Percentiles rank a stretch among this genome's conserved stretches.
These are phyloP conservation scores for Bromus sterilis DNA, from an alignment of 176 grass and related monocot genomes.

Conservation along the genomic window DNA sequence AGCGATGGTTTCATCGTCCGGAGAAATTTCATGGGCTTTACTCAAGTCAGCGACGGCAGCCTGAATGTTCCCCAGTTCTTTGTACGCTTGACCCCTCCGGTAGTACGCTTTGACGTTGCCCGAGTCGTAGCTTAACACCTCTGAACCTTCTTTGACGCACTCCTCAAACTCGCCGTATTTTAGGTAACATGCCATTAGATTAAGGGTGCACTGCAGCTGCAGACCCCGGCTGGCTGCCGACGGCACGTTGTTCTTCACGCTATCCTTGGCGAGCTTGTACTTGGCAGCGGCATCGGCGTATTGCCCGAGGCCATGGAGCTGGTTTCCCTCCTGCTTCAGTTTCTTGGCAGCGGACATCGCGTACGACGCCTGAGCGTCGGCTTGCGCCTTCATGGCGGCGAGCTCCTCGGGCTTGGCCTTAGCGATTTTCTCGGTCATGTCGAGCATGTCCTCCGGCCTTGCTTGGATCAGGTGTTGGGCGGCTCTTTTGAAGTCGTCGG, in stretches of 20 bases:
- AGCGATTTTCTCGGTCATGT: conserved; percentile 63
- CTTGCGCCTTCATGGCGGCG: conserved; percentile 73
- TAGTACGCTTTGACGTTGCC: too few species aligned
- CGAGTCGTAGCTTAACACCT: conserved; percentile 61
- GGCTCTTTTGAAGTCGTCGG: too few species aligned
- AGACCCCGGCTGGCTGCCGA: conserved; percentile 25
- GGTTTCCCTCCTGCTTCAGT: conserved; percentile 88
- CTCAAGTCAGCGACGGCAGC: too few species aligned
- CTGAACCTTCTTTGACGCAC: conserved; percentile 77
- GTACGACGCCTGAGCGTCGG: too few species aligned
- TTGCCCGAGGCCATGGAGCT: conserved; percentile 53
- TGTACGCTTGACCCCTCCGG: too few species aligned
- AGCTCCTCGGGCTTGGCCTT: conserved; percentile 69
- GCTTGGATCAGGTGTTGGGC: too few species aligned
- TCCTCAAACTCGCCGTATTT: too few species aligned
- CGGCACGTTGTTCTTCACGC: conserved; percentile 40
- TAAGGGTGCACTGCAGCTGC: conserved; percentile 75
- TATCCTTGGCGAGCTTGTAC: conserved; percentile 82
- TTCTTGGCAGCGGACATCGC: conserved; percentile 57
- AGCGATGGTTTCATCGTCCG: too few species aligned
- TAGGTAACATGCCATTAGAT: too few species aligned
- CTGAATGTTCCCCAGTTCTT: too few species aligned
- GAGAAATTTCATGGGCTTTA: too few species aligned
- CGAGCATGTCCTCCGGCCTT: too few species aligned
- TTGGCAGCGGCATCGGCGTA: conserved; percentile 74